Percentiles rank a stretch among this genome's conserved stretches.
Conservation (phyloP, 345 rosid genomes). For the Arabidopsis arenosa region DNA sequence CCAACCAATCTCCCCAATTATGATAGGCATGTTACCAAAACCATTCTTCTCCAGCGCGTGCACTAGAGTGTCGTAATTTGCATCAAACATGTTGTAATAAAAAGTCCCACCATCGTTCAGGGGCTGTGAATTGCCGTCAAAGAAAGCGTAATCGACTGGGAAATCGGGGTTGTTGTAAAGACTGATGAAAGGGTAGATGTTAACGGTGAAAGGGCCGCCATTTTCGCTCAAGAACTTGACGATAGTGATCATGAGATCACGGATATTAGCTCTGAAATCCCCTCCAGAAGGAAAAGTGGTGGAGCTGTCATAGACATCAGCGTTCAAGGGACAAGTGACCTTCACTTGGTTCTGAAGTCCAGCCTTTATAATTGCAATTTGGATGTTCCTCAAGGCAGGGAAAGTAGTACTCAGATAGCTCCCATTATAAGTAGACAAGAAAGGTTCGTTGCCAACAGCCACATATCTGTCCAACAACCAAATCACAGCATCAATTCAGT, state of each 20-base stretch:
- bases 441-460: slow-evolving; percentile 97
- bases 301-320: slow-evolving; percentile 73
- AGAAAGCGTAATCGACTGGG: slow-evolving; percentile 91
- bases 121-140: slow-evolving; percentile 71
- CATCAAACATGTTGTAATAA: slow-evolving; percentile 86
- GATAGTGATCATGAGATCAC: slow-evolving; percentile 69
- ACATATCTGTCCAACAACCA: slow-evolving; percentile 64
- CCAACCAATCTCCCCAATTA: slow-evolving; percentile 94
- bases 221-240: slow-evolving; percentile 75
- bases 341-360: slow-evolving; percentile 75
- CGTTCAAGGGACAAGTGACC: slow-evolving; percentile 81
- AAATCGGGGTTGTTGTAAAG: slow-evolving; percentile 74
- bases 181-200: slow-evolving; percentile 93
- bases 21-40: slow-evolving; percentile 70
- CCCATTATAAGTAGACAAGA: slow-evolving; percentile 78
- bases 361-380: slow-evolving; percentile 80
- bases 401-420: slow-evolving; percentile 64
- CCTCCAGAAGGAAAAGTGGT: slow-evolving; percentile 74
- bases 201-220: slow-evolving; percentile 78
- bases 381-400: slow-evolving; percentile 83
- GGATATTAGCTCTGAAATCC: slow-evolving; percentile 84
- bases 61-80: slow-evolving; percentile 85
- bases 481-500: slow-evolving; percentile 10
- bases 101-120: slow-evolving; percentile 66
- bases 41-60: slow-evolving; percentile 88